Evolutionary conservation across 1,284 basidiomycete genomes (phyloP).

Genomic region (Naganishia liquefaciens): DNA sequence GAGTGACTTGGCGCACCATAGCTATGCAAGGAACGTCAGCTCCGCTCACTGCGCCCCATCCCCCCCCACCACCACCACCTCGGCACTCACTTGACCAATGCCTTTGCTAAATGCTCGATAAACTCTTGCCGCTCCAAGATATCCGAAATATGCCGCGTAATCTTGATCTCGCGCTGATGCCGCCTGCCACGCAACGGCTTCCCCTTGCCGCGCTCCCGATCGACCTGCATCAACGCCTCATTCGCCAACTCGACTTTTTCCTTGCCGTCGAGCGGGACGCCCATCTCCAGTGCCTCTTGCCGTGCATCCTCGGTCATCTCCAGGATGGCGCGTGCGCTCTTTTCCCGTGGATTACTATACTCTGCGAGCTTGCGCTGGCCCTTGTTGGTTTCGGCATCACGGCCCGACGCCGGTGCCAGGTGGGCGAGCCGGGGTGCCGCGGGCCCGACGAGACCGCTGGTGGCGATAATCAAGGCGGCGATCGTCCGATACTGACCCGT

Average conservation of each 20-base stretch:
- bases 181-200: conserved; percentile 39
- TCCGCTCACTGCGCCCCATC: not conserved
- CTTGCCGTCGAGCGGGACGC: conserved; percentile 26
- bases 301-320: conserved; percentile 30
- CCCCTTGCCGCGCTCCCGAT: conserved; percentile 19
- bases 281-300: conserved; percentile 32
- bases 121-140: conserved; percentile 43
- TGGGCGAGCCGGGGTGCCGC: conserved; percentile 39
- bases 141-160: conserved; percentile 42
- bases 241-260: conserved; percentile 22
- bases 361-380: conserved; percentile 39
- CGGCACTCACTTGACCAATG: conserved; percentile 43
- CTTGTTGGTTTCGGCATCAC: conserved; percentile 38
- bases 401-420: conserved; percentile 40
- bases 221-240: conserved; percentile 31
- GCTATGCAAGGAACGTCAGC: conserved; percentile 30
- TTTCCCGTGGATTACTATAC: conserved; percentile 36
- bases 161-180: conserved; percentile 40
- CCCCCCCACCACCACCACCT: too few species aligned
- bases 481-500: conserved; percentile 36
- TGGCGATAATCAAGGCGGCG: conserved; percentile 41
- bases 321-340: conserved; percentile 13
- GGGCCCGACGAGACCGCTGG: conserved; percentile 35
- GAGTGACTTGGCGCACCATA: conserved; percentile 44
- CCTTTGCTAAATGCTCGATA: conserved; percentile 43